Evolutionary conservation across 1,284 basidiomycete genomes (phyloP), one percentile per base, ranked within the genome.

Genomic region (Malassezia equina): DNA sequence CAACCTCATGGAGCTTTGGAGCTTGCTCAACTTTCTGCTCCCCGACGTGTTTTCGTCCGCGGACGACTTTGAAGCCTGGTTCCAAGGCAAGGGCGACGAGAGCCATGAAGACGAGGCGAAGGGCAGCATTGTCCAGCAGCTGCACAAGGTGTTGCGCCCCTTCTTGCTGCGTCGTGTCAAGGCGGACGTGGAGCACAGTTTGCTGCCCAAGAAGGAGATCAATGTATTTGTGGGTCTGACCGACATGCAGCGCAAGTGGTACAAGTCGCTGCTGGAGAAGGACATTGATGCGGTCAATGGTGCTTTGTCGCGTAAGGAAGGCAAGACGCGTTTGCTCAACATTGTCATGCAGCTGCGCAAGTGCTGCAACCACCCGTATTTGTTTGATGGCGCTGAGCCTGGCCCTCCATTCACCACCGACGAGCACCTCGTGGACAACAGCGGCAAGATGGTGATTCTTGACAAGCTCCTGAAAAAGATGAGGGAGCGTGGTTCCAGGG

Each of bases 371-470:
- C 81, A 82, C 62, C 81, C 81, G 4, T 82, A 82, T 65, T 75
- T 78, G 2, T 78, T 78, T 55, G 77, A 78, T 44, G 77, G 78
- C 27, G 77, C 77, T 33, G 76, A 99, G 79, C 94, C 94, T 1
- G 93, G 93, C 25, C 94, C 93, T 1, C 94, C 93, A 0, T 98
- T 91, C 75, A 98, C 93, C 1, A 98, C 93, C 1, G 94, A 96
- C 75, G 90, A 95, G 77, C 94, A 98, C 73, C 80, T 99, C 32
- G 81, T 99, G 62, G 81, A 91, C 65, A 96, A 95, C 73, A 87
- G 83, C 1, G 94, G 91, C 55, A 98, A 98, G 78, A 95, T 98
- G 91, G 79, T 93, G 50, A 93, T 98, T 60, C 82, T 99, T 24
- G 91, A 99, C 79, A 95, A 91, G 75, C 80, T 98, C 0, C 82